Conservation (phyloP, 208 protist species). For the Trypanosomatidae sp. region DNA sequence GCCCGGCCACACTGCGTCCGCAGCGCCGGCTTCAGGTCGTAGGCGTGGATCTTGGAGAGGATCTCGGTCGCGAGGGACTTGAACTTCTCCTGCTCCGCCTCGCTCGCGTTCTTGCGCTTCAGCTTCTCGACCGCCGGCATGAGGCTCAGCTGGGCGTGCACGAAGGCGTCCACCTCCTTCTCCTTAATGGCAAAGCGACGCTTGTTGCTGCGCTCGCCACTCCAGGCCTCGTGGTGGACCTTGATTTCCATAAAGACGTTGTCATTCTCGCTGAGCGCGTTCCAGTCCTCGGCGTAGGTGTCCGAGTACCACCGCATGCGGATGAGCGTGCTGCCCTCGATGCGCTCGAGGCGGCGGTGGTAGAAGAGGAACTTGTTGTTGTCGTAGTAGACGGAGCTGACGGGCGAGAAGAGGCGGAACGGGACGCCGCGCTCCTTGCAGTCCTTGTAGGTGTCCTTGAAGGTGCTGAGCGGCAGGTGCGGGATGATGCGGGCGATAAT, state of each 20-base stretch:
- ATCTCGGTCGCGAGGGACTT: conserved; percentile 84
- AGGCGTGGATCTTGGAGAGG: conserved; percentile 79
- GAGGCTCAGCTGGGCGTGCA: conserved; percentile 71
- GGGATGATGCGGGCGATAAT: conserved; percentile 89
- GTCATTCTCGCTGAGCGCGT: conserved; percentile 53
- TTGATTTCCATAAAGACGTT: conserved; percentile 92
- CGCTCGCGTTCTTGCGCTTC: conserved; percentile 68
- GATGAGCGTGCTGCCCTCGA: conserved; percentile 85
- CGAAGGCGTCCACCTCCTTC: conserved; percentile 76
- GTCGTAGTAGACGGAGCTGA: conserved; percentile 91
- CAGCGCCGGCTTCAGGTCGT: conserved; percentile 84
- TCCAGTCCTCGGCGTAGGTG: conserved; percentile 76
- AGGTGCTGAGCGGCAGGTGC: conserved; percentile 84
- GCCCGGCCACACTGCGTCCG: conserved; percentile 84
- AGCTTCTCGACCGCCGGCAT: conserved; percentile 74
- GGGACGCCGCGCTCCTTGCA: conserved; percentile 64
- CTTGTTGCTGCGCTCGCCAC: conserved; percentile 89
- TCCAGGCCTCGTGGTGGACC: conserved; percentile 88
- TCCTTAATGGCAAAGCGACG: conserved; percentile 84
- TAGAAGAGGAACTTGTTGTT: conserved; percentile 88
- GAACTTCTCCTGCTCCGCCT: conserved; percentile 72
- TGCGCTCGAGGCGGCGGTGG: conserved; percentile 78
- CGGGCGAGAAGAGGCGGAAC: conserved; percentile 72
- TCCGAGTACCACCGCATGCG: conserved; percentile 90
- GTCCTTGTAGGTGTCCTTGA: conserved; percentile 82